Percentiles rank a stretch among this genome's conserved stretches.
These are phyloP conservation scores for Suillus discolor DNA, from an alignment of 768 basidiomycete genomes.

Conservation along the genomic window DNA sequence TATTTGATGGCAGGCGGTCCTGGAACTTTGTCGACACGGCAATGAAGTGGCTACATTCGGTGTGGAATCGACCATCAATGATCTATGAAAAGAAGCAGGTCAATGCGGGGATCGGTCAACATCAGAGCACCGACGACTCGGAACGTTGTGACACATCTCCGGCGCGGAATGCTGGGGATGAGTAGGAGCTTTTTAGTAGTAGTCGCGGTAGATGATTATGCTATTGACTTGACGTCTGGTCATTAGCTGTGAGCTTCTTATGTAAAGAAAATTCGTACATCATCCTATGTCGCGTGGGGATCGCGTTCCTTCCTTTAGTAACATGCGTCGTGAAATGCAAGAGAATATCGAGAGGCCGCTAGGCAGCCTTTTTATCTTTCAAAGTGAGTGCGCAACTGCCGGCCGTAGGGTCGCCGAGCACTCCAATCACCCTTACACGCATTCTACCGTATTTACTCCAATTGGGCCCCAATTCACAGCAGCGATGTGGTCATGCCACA, in stretches of 20 bases:
- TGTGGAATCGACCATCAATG: constrained; percentile 76
- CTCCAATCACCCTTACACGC: constrained; percentile 6
- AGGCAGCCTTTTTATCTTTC: constrained; percentile 17
- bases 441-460: constrained; percentile 3
- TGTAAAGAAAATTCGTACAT: constrained; percentile 30
- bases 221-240: neutral
- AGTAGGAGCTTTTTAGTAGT: neutral
- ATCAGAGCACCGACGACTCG: constrained; percentile 30
- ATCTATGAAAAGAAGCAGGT: constrained; percentile 43
- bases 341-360: constrained; percentile 5
- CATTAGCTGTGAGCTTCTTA: constrained; percentile 23
- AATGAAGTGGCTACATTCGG: constrained; percentile 69
- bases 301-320: constrained; percentile 37
- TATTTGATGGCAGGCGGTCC: constrained; percentile 65
- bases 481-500: neutral
- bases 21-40: constrained; percentile 69
- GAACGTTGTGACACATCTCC: constrained; percentile 76
- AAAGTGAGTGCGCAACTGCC: constrained; percentile 13
- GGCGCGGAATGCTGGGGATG: constrained; percentile 19
- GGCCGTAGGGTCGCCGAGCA: constrained; percentile 10
- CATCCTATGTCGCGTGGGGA: constrained; percentile 39
- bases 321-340: constrained; percentile 23
- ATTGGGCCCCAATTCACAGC: no score
- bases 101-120: constrained; percentile 7
- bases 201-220: neutral